Percentiles rank a stretch among this genome's conserved stretches.
phyloP scores from a whole-genome alignment of 2,329 filamentous ascomycete genomes.

The Penicillium sclerotiorum region DNA sequence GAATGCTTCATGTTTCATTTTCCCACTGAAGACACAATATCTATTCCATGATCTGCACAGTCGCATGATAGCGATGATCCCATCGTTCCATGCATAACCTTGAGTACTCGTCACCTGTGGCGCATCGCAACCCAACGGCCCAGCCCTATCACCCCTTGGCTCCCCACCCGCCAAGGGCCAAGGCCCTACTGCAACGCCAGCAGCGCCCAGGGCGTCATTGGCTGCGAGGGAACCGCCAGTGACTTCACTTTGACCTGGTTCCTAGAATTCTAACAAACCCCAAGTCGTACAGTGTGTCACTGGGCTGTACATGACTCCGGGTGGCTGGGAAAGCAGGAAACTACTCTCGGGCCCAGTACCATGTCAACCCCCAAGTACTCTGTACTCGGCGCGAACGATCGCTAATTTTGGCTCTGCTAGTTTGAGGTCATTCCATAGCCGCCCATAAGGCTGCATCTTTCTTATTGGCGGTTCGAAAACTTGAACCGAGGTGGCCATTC shows the following conservation, averaged over 20 bases:
- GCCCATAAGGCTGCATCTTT: constrained; percentile 2
- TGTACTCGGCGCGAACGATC: too few species aligned
- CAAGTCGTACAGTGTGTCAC: background rate
- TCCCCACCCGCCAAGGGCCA: constrained; percentile 26
- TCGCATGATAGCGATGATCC: constrained; percentile 10
- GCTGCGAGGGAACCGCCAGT: constrained; percentile 3
- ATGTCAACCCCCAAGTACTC: background rate
- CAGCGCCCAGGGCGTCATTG: constrained; percentile 8
- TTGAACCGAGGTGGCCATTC: too few species aligned
- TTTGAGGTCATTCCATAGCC: background rate
- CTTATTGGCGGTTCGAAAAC: too few species aligned
- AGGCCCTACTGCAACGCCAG: constrained; percentile 11
- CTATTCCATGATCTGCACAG: too few species aligned
- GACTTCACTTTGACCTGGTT: constrained; percentile 15
- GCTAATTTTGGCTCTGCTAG: too few species aligned
- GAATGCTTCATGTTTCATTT: background rate
- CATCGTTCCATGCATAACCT: background rate
- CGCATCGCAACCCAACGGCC: constrained; percentile 16
- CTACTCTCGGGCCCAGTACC: background rate
- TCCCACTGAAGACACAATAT: too few species aligned
- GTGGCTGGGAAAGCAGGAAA: constrained; percentile 11
- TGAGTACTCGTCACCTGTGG: constrained; percentile 12
- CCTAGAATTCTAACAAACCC: background rate
- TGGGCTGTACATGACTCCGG: constrained; percentile 1
- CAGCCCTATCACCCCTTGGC: constrained; percentile 21